These are phyloP conservation scores for Colletotrichum chlorophyti DNA, from an alignment of 2,329 filamentous ascomycete species.

Conservation along the genomic window DNA sequence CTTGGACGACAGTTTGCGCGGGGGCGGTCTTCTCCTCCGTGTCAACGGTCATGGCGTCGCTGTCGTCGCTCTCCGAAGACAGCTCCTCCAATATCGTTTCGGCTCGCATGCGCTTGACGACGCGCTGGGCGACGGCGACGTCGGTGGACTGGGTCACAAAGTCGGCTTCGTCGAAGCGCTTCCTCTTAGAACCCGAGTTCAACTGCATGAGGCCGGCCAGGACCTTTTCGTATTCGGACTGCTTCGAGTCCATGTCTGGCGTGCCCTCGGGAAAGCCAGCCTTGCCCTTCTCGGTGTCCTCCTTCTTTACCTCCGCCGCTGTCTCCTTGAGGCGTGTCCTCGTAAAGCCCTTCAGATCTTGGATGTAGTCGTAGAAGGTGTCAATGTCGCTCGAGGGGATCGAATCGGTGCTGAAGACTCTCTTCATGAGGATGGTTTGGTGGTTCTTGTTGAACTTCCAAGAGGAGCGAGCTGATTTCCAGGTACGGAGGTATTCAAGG, in stretches of 20 bases:
- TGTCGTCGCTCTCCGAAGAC: constrained; percentile 55
- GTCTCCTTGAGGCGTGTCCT: constrained; percentile 72
- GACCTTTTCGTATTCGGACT: constrained; percentile 63
- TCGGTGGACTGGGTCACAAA: constrained; percentile 58
- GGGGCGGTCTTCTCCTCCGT: constrained; percentile 16
- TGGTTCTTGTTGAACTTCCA: constrained; percentile 99
- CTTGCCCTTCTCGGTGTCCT: constrained; percentile 56
- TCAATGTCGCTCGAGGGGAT: constrained; percentile 75
- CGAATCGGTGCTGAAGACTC: constrained; percentile 75
- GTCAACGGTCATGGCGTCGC: constrained; percentile 37
- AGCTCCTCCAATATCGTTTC: constrained; percentile 64
- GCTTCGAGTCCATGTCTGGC: constrained; percentile 55
- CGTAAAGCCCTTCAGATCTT: constrained; percentile 77
- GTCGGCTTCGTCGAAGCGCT: constrained; percentile 60
- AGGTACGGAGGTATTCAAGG: constrained; percentile 78
- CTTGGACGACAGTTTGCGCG: constrained; percentile 24
- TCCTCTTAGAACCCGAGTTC: constrained; percentile 49
- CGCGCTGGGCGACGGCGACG: constrained; percentile 58
- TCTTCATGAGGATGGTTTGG: constrained; percentile 84
- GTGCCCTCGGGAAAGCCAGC: constrained; percentile 57
- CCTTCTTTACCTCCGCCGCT: constrained; percentile 66
- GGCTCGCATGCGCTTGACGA: constrained; percentile 69
- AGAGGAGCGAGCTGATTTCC: constrained; percentile 69
- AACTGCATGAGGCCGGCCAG: constrained; percentile 54
- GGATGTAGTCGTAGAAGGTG: constrained; percentile 78